These are phyloP conservation scores for Leucosporidium yakuticum DNA, from an alignment of 768 basidiomycete species.

Conservation along the genomic window DNA sequence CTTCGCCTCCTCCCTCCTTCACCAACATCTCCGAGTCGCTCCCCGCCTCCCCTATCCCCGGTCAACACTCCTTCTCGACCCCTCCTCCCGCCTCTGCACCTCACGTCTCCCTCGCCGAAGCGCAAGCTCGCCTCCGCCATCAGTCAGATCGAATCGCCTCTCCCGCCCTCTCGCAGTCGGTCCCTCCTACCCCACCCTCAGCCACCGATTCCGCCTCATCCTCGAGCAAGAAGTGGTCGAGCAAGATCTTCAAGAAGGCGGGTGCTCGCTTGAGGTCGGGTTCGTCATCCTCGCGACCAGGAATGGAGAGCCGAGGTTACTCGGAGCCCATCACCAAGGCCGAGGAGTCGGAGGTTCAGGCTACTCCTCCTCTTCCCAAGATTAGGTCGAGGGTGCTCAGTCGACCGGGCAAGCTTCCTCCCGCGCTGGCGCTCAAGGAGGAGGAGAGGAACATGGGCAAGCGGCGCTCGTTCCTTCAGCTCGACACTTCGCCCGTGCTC, in stretches of 20 bases:
- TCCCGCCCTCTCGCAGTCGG: not conserved
- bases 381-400: slow-evolving; percentile 8
- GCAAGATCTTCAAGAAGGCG: slow-evolving; percentile 30
- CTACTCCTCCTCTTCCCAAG: slow-evolving; percentile 7
- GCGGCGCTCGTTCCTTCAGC: slow-evolving; percentile 80
- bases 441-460: slow-evolving; percentile 49
- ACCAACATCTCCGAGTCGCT: not conserved
- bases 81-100: slow-evolving; percentile 17
- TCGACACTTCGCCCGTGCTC: slow-evolving; percentile 51
- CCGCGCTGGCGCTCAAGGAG: not conserved
- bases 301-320: slow-evolving; percentile 1
- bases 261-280: not conserved
- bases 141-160: not conserved
- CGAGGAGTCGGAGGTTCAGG: slow-evolving; percentile 15
- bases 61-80: slow-evolving; percentile 25
- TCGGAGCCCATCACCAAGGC: slow-evolving; percentile 25
- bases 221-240: slow-evolving; percentile 19
- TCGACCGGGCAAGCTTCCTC: not conserved
- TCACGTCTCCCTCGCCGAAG: slow-evolving; percentile 6
- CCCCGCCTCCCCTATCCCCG: not conserved
- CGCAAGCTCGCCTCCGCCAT: not conserved
- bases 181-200: not conserved
- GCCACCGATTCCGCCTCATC: not conserved
- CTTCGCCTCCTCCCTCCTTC: slow-evolving; percentile 3
- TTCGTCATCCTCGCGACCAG: not conserved